Conservation (phyloP, 139 green algal genomes). For the Volvox reticuliferus region DNA sequence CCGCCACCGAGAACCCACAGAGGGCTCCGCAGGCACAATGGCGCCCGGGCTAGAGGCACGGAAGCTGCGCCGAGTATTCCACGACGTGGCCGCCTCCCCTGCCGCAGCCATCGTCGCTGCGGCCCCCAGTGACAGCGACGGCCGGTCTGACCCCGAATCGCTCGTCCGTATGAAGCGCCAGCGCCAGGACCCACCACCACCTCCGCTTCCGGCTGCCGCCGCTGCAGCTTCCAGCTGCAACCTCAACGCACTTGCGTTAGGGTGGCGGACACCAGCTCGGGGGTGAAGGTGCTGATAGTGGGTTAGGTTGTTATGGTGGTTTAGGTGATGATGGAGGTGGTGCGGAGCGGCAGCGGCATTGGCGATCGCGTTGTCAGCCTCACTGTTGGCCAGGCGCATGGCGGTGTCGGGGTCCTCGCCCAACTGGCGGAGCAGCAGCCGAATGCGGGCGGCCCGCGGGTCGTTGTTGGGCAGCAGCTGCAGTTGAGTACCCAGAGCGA, state of each 20-base stretch:
- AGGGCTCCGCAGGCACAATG: background rate
- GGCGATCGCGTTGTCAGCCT: background rate
- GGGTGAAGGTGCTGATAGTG: background rate
- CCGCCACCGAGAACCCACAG: background rate
- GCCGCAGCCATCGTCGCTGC: background rate
- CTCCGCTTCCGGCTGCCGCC: background rate
- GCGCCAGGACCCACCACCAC: background rate
- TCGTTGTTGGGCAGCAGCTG: slow-evolving; percentile 45
- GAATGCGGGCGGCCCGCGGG: slow-evolving; percentile 12
- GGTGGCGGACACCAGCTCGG: background rate
- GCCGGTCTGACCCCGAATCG: background rate
- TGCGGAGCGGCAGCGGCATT: background rate
- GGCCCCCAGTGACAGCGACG: no score
- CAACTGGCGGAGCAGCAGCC: slow-evolving; percentile 26
- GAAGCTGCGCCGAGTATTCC: background rate
- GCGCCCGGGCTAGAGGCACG: background rate
- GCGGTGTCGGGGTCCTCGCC: slow-evolving; percentile 37
- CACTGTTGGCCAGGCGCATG: slow-evolving; percentile 29
- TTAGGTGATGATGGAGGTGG: slow-evolving; percentile 1
- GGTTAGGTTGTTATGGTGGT: background rate
- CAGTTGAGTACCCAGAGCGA: slow-evolving; percentile 28
- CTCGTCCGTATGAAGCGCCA: background rate
- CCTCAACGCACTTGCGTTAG: background rate
- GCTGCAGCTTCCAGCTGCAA: background rate
- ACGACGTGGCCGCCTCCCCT: background rate